A percentile compares a stretch with the other conserved stretches of the same genome.
Conservation (phyloP, 1,139 yeast species). For the Magnusiomyces ingens region DNA sequence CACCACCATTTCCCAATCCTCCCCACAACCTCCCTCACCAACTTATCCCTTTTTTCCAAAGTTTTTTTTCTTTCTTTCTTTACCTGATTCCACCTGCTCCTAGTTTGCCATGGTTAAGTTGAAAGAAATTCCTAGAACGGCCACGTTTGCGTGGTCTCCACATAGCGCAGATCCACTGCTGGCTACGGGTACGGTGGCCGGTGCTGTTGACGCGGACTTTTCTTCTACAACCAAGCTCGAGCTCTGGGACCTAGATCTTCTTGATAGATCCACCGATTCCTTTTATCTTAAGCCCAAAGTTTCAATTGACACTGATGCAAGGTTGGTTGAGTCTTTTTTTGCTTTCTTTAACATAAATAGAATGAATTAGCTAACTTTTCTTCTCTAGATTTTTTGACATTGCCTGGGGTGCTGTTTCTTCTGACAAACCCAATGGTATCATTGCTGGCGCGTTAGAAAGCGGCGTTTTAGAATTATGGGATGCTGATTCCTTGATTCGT, state of each 20-base stretch:
- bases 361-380: conserved; percentile 5
- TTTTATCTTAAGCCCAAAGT: conserved; percentile 43
- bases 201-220: conserved; percentile 86
- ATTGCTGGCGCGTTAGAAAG: conserved; percentile 88
- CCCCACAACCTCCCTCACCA: background rate
- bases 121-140: conserved; percentile 75
- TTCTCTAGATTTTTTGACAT: conserved; percentile 59
- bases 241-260: conserved; percentile 64
- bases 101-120: conserved; percentile 60
- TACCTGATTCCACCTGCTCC: background rate
- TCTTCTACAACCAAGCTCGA: conserved; percentile 71
- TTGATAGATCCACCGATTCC: conserved; percentile 34
- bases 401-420: conserved; percentile 74
- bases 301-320: conserved; percentile 46
- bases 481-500: conserved; percentile 36
- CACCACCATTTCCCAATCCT: no score
- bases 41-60: background rate
- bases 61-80: background rate
- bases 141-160: conserved; percentile 92
- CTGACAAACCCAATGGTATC: conserved; percentile 48
- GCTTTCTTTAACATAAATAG: background rate
- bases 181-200: conserved; percentile 91
- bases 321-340: conserved; percentile 18
- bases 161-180: conserved; percentile 60
- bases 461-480: conserved; percentile 77